phyloP scores from a whole-genome alignment of 345 rosid species.

The Citropsis articulata region DNA sequence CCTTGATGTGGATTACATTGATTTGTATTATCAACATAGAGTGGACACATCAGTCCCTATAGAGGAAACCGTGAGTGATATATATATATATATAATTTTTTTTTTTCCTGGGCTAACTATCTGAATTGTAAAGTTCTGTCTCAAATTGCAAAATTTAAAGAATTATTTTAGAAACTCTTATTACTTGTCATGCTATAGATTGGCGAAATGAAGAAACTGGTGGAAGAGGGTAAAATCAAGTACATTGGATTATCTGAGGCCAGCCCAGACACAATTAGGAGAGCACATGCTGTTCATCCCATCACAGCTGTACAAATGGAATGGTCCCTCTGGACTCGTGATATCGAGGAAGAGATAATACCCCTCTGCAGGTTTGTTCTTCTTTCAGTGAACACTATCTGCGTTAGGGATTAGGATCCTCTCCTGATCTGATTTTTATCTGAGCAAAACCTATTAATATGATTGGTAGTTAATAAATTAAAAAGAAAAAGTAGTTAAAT shows the following conservation, averaged over 20 bases:
- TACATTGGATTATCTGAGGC: conserved; percentile 8
- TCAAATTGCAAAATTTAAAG: not conserved
- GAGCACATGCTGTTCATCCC: conserved; percentile 26
- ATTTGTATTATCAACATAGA: conserved; percentile 34
- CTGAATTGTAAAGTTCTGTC: not conserved
- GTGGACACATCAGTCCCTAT: conserved; percentile 23
- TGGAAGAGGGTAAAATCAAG: too few species aligned
- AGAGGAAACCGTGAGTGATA: conserved; percentile 26
- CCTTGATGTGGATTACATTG: conserved; percentile 32
- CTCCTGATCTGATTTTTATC: too few species aligned
- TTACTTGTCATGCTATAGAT: not conserved
- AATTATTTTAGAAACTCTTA: not conserved
- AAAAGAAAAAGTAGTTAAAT: too few species aligned
- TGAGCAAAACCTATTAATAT: too few species aligned
- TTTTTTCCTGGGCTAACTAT: not conserved
- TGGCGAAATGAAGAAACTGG: too few species aligned
- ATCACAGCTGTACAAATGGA: conserved; percentile 21
- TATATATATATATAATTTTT: too few species aligned
- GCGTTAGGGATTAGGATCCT: too few species aligned
- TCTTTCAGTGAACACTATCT: not conserved
- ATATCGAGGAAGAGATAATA: conserved; percentile 16
- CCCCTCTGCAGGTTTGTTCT: conserved; percentile 20
- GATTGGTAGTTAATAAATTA: too few species aligned
- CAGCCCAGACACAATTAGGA: conserved; percentile 13
- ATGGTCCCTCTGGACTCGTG: conserved; percentile 27